These are phyloP conservation scores for Metschnikowia amazonensis DNA, from an alignment of 805 yeast genomes.

Conservation along the genomic window DNA sequence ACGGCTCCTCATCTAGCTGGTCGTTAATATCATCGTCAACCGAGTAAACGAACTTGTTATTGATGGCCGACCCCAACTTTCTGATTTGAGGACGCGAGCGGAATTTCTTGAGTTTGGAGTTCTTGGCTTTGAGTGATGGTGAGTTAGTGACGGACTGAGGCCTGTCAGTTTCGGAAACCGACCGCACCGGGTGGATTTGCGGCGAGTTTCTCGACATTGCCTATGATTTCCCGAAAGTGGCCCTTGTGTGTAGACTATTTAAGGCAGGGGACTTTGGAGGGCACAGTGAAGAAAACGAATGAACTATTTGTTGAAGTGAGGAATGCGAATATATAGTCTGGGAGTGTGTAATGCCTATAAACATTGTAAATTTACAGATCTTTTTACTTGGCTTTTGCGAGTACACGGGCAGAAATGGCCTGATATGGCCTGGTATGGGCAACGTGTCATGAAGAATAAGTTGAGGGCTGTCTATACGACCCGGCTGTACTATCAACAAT, in stretches of 20 bases:
- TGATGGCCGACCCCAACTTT: constrained; percentile 20
- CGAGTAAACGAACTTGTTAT: constrained; percentile 50
- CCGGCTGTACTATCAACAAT: too few species aligned
- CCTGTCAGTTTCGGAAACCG: constrained; percentile 11
- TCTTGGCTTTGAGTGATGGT: constrained; percentile 12
- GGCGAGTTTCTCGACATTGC: constrained; percentile 11
- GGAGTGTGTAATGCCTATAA: background rate
- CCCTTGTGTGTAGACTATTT: background rate
- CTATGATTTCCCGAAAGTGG: background rate
- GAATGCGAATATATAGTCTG: background rate
- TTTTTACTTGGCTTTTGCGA: too few species aligned
- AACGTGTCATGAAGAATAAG: too few species aligned
- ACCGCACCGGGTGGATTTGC: constrained; percentile 12
- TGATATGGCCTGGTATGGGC: too few species aligned
- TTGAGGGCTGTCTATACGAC: background rate
- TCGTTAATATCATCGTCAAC: constrained; percentile 83
- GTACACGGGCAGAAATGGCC: too few species aligned
- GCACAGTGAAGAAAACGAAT: background rate
- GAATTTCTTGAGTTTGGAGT: constrained; percentile 14
- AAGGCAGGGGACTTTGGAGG: background rate
- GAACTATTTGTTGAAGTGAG: background rate
- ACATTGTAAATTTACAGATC: background rate
- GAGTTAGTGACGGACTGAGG: constrained; percentile 9
- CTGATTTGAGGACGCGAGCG: constrained; percentile 34
- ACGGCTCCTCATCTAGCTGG: constrained; percentile 41